phyloP scores from a whole-genome alignment of 192 early-diverging fungal species.

The Coemansia pectinata region DNA sequence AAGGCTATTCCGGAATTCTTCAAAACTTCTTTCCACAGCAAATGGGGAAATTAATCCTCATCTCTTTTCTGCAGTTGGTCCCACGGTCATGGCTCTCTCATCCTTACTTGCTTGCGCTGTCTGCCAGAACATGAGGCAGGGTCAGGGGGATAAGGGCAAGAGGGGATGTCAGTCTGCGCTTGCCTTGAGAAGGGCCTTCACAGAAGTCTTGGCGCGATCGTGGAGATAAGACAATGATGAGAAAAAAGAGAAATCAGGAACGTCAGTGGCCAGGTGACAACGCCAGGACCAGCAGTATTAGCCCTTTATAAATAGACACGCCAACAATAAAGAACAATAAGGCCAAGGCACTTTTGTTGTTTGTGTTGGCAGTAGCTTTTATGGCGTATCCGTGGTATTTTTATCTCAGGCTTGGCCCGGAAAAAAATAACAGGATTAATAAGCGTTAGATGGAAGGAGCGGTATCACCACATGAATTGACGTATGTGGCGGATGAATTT shows the following conservation, averaged over 20 bases:
- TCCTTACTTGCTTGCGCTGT: not conserved
- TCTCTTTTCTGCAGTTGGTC: not conserved
- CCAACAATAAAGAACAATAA: not conserved
- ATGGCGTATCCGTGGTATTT: not conserved
- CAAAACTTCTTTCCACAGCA: not conserved
- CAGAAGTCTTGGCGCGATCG: constrained; percentile 2
- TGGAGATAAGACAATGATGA: not conserved
- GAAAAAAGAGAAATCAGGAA: not conserved
- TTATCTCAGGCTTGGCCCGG: not conserved
- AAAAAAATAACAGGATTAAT: not conserved
- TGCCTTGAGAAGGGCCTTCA: not conserved
- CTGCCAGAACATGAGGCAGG: not conserved
- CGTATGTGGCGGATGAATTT: constrained; percentile 1
- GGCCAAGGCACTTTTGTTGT: not conserved
- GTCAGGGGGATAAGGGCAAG: not conserved
- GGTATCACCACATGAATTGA: not conserved
- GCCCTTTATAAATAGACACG: constrained; percentile 6
- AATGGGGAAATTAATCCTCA: constrained; percentile 9
- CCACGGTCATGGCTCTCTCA: not conserved
- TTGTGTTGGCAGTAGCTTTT: not conserved
- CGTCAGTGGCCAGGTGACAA: not conserved
- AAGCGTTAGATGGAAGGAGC: not conserved
- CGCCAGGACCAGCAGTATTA: not conserved
- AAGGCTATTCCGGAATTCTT: not conserved
- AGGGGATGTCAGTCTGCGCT: not conserved